Evolutionary conservation across 441 rosid species (phyloP), one percentile per base, ranked within the genome.

Genomic region (Populus hybrid): DNA sequence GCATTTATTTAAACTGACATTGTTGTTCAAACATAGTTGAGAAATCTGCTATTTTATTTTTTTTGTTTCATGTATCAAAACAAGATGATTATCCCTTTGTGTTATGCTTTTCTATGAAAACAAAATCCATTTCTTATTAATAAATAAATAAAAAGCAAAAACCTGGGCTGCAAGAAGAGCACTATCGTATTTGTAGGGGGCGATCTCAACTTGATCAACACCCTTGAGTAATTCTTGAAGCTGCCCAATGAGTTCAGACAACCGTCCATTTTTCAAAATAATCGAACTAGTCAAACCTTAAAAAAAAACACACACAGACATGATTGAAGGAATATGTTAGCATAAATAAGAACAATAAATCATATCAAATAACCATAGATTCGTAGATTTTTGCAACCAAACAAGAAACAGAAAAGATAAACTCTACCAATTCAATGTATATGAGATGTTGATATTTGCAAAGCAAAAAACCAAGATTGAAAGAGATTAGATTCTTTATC

Each of bases 171-270:
- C 89, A 53, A 94, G 88, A 68, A 77, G 80, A 2, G 93, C 85
- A 71, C 82, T 83, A 53, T 94, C 93, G 35, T 86, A 90, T 80
- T 87, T 93, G 80, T 84, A 87, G 38, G 92, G 83, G 9, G 86
- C 80, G 76, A 86, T 81, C 78, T 88, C 87, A 59, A 80, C 86
- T 70, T 88, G 90, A 83, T 89, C 86, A 12, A 89, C 94, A 0
- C 95, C 94, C 75, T 87, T 83, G 64, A 94, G 93, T 76, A 94
- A 82, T 29, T 94, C 97, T 78, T 94, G 95, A 83, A 93, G 94
- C 92, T 92, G 95, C 7, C 84, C 84, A 78, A 93, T 86, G 18
- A 94, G 80, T 73, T 94, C 99, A 69, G 97, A 90, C 70, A 94
- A 80, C 69, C 86, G 85, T 76, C 92, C 97, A 74, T 91, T 90